Percentiles rank a stretch among this genome's conserved stretches.
phyloP scores from a whole-genome alignment of 2,329 filamentous ascomycete genomes.

The Fusarium sublunatum region DNA sequence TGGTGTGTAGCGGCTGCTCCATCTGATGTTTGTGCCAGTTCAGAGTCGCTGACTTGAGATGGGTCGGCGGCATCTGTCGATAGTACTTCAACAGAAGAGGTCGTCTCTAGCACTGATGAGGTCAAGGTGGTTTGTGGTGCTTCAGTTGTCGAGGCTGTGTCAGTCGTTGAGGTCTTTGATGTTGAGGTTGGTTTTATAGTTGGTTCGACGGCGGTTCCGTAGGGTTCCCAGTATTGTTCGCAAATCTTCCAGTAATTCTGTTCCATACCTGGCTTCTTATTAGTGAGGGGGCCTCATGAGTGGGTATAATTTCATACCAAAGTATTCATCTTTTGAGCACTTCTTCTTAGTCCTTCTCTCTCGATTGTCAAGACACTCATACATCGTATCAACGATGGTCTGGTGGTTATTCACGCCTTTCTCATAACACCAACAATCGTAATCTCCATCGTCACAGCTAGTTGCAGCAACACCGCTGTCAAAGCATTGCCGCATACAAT shows the following conservation, averaged over 20 bases:
- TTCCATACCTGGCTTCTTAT: constrained; percentile 37
- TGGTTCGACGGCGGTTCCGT: constrained; percentile 42
- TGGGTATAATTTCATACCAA: constrained; percentile 21
- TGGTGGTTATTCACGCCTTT: constrained; percentile 35
- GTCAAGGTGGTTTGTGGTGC: constrained; percentile 3
- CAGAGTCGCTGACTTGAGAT: constrained; percentile 7
- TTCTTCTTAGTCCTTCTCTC: constrained; percentile 27
- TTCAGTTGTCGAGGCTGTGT: constrained; percentile 1
- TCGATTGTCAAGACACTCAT: constrained; percentile 34
- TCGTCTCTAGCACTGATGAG: background rate
- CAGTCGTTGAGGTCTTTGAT: background rate
- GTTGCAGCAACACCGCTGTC: constrained; percentile 41
- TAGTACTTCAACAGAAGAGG: background rate
- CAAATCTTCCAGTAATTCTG: constrained; percentile 47
- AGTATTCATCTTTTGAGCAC: constrained; percentile 40
- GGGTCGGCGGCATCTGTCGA: constrained; percentile 1
- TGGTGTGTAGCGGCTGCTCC: background rate
- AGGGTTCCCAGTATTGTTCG: constrained; percentile 43
- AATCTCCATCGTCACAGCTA: constrained; percentile 38
- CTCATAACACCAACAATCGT: constrained; percentile 43
- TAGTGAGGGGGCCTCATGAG: background rate
- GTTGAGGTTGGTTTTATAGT: constrained; percentile 21
- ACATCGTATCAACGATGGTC: constrained; percentile 42
- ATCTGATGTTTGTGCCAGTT: constrained; percentile 10
- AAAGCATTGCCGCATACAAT: constrained; percentile 39